Evolutionary conservation across 2,329 filamentous ascomycete species (phyloP), one percentile per base, ranked within the genome.

Genomic region (Penicillium crustosum): DNA sequence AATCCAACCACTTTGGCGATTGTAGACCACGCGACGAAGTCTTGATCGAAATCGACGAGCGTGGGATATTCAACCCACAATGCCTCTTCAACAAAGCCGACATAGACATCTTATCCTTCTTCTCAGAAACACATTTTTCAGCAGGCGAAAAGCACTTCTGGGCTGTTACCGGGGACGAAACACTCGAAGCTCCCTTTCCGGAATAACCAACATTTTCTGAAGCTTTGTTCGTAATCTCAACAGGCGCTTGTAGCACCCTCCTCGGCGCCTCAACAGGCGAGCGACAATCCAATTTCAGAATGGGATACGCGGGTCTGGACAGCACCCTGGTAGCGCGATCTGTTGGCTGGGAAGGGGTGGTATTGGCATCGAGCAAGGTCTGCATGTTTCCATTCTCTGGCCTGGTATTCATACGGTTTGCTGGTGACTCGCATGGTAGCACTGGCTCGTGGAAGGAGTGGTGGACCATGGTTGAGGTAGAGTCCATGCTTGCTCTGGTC

Each of bases 211-310:
- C 23, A 27, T 13, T 4, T 0, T n/a, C 42, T 2, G 17, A 10
- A 12, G 15, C 0, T n/a, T 2, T 23, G 6, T n/a, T n/a, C 29
- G 10, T 25, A 2, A 57, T 51, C 19, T 64, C 58, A 13, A 66
- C 44, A 2, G 65, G 52, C 35, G 39, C 57, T 19, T 36, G 29
- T 7, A 53, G 6, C n/a, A 57, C 49, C n/a, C 59, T 25, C n/a
- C 45, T 64, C 36, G 58, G 62, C 7, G 55, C 23, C 8, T 61
- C 59, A 2, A 39, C 39, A 5, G 61, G 52, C 17, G 58, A 59
- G n/a, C 57, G 47, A 9, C 55, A 57, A 41, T 67, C 65, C 45
- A 67, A 41, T 42, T 58, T 64, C 2, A 62, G 48, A 13, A 67
- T 36, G 1, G 65, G 65, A 31, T 65, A 65, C n/a, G 62, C 64